Conservation (phyloP, 768 basidiomycete species). For the Pulveroboletus sp. region DNA sequence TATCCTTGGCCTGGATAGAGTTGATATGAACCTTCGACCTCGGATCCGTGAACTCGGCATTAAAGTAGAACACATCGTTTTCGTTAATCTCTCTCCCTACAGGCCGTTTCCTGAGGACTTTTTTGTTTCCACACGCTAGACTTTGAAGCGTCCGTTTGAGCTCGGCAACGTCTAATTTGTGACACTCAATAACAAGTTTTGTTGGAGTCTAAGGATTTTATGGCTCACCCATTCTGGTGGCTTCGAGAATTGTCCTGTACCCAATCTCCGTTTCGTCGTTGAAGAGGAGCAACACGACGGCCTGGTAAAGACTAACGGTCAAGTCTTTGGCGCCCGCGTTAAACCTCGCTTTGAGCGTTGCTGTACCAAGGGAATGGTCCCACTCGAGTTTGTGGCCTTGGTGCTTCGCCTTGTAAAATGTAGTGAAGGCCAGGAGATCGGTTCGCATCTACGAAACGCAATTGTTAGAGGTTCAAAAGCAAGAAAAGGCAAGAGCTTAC, state of each 20-base stretch:
- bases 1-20: slow-evolving; percentile 91
- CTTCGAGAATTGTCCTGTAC: slow-evolving; percentile 65
- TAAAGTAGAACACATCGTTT: slow-evolving; percentile 77
- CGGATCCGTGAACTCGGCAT: slow-evolving; percentile 78
- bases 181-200: not conserved
- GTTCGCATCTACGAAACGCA: slow-evolving; percentile 59
- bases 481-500: slow-evolving; percentile 34
- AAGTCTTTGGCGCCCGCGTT: slow-evolving; percentile 74
- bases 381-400: slow-evolving; percentile 74
- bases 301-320: slow-evolving; percentile 88
- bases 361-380: slow-evolving; percentile 86
- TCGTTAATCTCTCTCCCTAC: slow-evolving; percentile 74
- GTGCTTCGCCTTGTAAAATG: slow-evolving; percentile 80
- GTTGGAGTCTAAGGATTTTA: not conserved
- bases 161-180: slow-evolving; percentile 58
- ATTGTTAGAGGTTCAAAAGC: slow-evolving; percentile 6
- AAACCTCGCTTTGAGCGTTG: slow-evolving; percentile 72
- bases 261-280: slow-evolving; percentile 61
- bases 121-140: slow-evolving; percentile 87
- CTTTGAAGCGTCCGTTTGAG: slow-evolving; percentile 87
- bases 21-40: slow-evolving; percentile 86
- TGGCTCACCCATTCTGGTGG: slow-evolving; percentile 69
- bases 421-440: slow-evolving; percentile 58
- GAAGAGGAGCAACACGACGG: slow-evolving; percentile 82
- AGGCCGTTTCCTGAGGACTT: slow-evolving; percentile 81